Conservation (phyloP, 2,329 filamentous ascomycete genomes). For the Trichophaea hybrida region DNA sequence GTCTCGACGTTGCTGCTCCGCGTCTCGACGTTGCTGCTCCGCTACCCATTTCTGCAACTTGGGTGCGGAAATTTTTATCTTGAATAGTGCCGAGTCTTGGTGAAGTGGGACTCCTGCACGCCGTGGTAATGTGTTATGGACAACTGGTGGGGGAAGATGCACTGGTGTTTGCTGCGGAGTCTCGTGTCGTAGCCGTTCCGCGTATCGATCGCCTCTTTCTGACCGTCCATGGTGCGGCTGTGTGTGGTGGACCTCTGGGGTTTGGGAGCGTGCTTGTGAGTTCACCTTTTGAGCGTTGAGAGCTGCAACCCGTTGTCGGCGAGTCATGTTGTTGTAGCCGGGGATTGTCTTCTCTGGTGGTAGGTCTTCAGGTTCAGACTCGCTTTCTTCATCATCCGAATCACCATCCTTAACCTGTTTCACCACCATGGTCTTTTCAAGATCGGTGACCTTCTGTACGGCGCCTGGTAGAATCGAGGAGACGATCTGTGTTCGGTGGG, state of each 20-base stretch:
- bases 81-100: slow-evolving; percentile 51
- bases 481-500: slow-evolving; percentile 80
- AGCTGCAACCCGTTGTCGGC: slow-evolving; percentile 34
- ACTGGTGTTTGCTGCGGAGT: slow-evolving; percentile 4
- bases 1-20: background rate
- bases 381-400: slow-evolving; percentile 83
- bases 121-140: slow-evolving; percentile 11
- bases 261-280: slow-evolving; percentile 59
- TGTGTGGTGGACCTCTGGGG: slow-evolving; percentile 48
- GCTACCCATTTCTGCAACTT: slow-evolving; percentile 54
- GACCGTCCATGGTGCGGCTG: slow-evolving; percentile 10
- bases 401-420: slow-evolving; percentile 35
- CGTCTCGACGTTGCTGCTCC: slow-evolving; percentile 32
- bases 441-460: slow-evolving; percentile 31
- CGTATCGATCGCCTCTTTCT: slow-evolving; percentile 13
- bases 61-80: slow-evolving; percentile 56
- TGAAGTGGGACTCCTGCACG: slow-evolving; percentile 22
- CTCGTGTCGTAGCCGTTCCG: background rate
- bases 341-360: slow-evolving; percentile 25
- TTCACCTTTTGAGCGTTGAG: slow-evolving; percentile 62
- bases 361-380: slow-evolving; percentile 52
- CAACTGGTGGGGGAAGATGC: background rate
- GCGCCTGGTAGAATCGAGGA: slow-evolving; percentile 86
- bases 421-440: slow-evolving; percentile 22
- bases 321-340: slow-evolving; percentile 23